phyloP scores from a whole-genome alignment of 495 filamentous ascomycete genomes.

The Entonaema liquescens region DNA sequence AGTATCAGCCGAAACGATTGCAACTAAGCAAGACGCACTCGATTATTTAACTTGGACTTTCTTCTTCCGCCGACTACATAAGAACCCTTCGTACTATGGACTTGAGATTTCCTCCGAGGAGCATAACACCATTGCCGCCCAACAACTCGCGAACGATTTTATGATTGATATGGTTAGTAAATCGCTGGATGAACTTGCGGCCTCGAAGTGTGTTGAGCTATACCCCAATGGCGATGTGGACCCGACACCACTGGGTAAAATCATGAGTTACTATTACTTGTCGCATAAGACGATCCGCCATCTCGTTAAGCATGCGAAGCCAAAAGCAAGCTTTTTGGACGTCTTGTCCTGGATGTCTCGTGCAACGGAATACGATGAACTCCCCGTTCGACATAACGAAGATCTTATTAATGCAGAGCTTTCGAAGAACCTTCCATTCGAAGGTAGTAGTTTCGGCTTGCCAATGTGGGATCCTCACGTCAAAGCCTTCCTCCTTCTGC shows the following conservation, averaged over 20 bases:
- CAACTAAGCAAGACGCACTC: conserved; percentile 94
- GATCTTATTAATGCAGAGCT: conserved; percentile 97
- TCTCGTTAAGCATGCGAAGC: conserved; percentile 78
- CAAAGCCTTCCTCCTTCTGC: conserved; percentile 92
- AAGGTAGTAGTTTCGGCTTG: conserved; percentile 62
- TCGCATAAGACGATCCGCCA: conserved; percentile 94
- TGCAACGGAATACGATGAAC: conserved; percentile 95
- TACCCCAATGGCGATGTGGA: conserved; percentile 90
- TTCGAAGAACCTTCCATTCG: conserved; percentile 76
- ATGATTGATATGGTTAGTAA: conserved; percentile 91
- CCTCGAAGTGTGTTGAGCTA: conserved; percentile 82
- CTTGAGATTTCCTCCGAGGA: conserved; percentile 94
- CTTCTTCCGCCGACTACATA: conserved; percentile 96
- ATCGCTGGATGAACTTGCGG: conserved; percentile 79
- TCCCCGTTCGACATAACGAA: conserved; percentile 98
- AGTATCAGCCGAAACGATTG: conserved; percentile 89
- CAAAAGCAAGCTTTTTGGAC: conserved; percentile 81
- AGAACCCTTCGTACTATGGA: conserved; percentile 98
- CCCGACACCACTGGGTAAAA: conserved; percentile 90
- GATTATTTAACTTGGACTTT: conserved; percentile 99
- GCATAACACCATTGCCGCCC: conserved; percentile 87
- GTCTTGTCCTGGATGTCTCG: conserved; percentile 90
- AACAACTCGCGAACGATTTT: conserved; percentile 85
- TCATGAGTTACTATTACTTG: conserved; percentile 99
- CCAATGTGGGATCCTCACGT: conserved; percentile 99